Evolutionary conservation across 345 rosid genomes (phyloP).

Genomic region (Euphorbia lathyris): DNA sequence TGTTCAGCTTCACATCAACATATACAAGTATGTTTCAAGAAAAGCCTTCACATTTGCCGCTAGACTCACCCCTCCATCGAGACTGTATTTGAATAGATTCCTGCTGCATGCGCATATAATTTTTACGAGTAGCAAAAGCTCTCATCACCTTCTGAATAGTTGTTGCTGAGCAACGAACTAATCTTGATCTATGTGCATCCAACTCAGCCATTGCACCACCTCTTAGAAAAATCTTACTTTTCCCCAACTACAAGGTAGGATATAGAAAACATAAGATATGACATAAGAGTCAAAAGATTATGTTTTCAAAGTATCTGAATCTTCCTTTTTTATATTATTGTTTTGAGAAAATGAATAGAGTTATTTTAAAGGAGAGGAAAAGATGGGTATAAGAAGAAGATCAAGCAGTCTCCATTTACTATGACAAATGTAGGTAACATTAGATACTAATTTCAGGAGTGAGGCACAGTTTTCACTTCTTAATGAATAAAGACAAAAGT

Average conservation of each 20-base stretch:
- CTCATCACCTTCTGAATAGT: constrained; percentile 55
- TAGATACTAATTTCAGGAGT: too few species aligned
- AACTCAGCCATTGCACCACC: constrained; percentile 79
- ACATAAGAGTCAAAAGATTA: constrained; percentile 4
- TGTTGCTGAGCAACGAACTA: constrained; percentile 55
- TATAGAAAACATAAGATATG: neutral
- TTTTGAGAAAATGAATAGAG: neutral
- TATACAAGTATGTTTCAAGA: constrained; percentile 8
- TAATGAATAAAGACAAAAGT: neutral
- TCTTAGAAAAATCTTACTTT: constrained; percentile 67
- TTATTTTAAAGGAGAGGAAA: neutral
- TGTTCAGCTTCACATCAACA: neutral
- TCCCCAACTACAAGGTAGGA: constrained; percentile 58
- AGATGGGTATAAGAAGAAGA: neutral
- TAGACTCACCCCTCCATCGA: constrained; percentile 72
- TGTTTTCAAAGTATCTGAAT: neutral
- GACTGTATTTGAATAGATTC: constrained; percentile 66
- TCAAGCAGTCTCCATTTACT: too few species aligned
- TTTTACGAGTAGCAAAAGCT: constrained; percentile 43
- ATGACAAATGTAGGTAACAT: too few species aligned
- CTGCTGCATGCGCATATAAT: constrained; percentile 38
- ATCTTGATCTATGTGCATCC: constrained; percentile 59
- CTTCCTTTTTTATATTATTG: neutral
- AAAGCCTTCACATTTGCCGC: constrained; percentile 8
- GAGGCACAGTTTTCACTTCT: neutral